Evolutionary conservation across 2,329 filamentous ascomycete species (phyloP).

Genomic region (Aspergillus phoenicis): DNA sequence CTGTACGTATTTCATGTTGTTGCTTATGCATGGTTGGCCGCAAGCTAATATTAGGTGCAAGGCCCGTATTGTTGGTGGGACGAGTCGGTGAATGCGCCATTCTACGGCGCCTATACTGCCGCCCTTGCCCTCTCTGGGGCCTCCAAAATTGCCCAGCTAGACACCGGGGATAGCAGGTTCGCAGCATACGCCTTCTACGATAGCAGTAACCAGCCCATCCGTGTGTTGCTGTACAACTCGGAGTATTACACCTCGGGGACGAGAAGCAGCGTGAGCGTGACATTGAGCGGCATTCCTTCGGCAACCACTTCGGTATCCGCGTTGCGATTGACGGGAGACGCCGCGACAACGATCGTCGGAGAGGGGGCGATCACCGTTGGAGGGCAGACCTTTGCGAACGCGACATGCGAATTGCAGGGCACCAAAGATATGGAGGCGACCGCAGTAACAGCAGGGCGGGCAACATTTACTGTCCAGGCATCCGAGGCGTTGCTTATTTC

Average conservation of each 20-base stretch:
- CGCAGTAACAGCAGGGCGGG: constrained; percentile 32
- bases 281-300: constrained; percentile 45
- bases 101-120: constrained; percentile 56
- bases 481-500: constrained; percentile 55
- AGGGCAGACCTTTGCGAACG: constrained; percentile 52
- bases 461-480: constrained; percentile 47
- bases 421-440: constrained; percentile 28
- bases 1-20: constrained; percentile 38
- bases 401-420: constrained; percentile 49
- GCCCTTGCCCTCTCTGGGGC: constrained; percentile 50
- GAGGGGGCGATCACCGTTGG: constrained; percentile 49
- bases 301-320: constrained; percentile 39
- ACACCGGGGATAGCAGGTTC: constrained; percentile 46
- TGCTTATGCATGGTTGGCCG: background rate
- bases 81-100: constrained; percentile 53
- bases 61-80: constrained; percentile 54
- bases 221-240: constrained; percentile 43
- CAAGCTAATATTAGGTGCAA: constrained; percentile 9
- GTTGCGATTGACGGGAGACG: constrained; percentile 51
- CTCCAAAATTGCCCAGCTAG: constrained; percentile 49
- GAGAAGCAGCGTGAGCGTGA: constrained; percentile 40
- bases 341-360: constrained; percentile 49
- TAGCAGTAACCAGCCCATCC: constrained; percentile 35
- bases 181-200: constrained; percentile 53
- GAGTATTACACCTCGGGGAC: constrained; percentile 37